These are phyloP conservation scores for Rhynchospora tenuis DNA, from an alignment of 176 grass and related monocot species.

Conservation along the genomic window DNA sequence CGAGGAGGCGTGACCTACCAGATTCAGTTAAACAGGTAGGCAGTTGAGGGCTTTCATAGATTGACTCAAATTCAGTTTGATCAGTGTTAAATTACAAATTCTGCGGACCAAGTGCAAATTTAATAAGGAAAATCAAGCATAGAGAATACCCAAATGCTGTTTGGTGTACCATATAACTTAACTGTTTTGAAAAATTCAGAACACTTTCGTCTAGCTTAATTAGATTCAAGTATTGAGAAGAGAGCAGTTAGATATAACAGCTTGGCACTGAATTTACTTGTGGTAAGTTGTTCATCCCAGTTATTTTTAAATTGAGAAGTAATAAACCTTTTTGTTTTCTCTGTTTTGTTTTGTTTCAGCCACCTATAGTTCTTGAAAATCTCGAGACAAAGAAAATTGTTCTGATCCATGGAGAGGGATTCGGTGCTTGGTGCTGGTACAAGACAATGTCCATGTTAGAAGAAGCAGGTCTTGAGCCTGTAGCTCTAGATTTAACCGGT, in stretches of 20 bases:
- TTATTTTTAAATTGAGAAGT: conserved; percentile 9
- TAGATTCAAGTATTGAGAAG: background rate
- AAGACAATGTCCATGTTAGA: conserved; percentile 89
- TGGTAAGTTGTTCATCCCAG: background rate
- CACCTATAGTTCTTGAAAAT: conserved; percentile 52
- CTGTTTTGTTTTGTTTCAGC: conserved; percentile 15
- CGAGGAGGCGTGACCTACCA: conserved; percentile 64
- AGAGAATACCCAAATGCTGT: background rate
- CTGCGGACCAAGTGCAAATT: conserved; percentile 5
- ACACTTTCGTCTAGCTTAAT: background rate
- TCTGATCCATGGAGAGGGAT: conserved; percentile 97
- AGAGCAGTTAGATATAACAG: background rate
- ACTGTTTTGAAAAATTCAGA: background rate
- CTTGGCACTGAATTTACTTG: background rate
- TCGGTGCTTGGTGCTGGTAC: conserved; percentile 99
- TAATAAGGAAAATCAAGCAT: background rate
- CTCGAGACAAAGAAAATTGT: conserved; percentile 91
- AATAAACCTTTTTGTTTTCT: background rate
- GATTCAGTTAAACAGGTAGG: conserved; percentile 47
- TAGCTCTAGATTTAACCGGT: conserved; percentile 83
- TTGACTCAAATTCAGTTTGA: background rate
- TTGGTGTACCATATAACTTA: background rate
- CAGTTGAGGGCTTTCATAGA: background rate
- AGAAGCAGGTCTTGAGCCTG: conserved; percentile 74
- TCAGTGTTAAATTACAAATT: background rate